phyloP scores from a whole-genome alignment of 2,329 filamentous ascomycete species.

The Aspergillus hortae region DNA sequence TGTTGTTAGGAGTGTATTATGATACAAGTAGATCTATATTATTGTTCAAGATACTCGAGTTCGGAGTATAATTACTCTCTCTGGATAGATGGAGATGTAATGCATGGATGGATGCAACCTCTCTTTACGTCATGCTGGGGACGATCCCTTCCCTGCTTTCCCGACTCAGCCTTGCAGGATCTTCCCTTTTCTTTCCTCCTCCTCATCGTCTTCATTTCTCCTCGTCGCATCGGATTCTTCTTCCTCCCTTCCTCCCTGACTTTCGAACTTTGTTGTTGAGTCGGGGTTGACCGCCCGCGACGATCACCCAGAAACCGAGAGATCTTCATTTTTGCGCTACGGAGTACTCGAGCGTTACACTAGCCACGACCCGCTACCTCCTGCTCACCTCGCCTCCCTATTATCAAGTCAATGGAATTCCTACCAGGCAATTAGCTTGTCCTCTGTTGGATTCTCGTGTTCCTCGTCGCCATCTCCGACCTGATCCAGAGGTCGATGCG shows the following conservation, averaged over 20 bases:
- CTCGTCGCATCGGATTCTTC: neutral
- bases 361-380: neutral
- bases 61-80: neutral
- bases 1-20: neutral
- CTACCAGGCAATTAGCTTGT: neutral
- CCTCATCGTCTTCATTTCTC: neutral
- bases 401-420: neutral
- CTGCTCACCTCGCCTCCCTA: neutral
- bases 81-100: neutral
- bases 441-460: neutral
- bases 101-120: neutral
- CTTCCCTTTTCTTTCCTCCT: neutral
- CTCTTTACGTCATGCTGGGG: neutral
- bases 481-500: slow-evolving; percentile 8
- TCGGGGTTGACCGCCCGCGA: neutral
- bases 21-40: neutral
- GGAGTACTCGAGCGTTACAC: neutral
- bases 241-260: neutral
- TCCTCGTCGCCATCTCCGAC: neutral
- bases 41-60: neutral
- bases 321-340: neutral
- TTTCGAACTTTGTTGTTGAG: neutral
- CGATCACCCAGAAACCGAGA: neutral
- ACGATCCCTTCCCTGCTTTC: neutral
- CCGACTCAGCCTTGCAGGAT: neutral